A percentile compares a stretch with the other conserved stretches of the same genome.
Conservation (phyloP, 768 basidiomycete genomes). For the Botryobasidium botryosum region DNA sequence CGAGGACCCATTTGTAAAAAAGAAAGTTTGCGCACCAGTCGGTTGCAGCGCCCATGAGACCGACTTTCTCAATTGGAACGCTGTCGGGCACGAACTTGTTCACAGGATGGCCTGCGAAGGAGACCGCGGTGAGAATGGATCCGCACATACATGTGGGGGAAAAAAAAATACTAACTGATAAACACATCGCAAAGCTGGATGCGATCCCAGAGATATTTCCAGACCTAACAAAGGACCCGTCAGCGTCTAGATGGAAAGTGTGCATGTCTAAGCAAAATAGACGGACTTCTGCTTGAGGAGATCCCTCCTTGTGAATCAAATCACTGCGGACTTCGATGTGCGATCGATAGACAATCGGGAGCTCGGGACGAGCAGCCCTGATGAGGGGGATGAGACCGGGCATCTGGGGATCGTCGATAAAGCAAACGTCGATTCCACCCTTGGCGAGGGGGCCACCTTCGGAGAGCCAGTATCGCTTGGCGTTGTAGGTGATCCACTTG, state of each 20-base stretch:
- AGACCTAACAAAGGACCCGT: no score
- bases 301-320: constrained; percentile 62
- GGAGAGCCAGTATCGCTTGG: constrained; percentile 63
- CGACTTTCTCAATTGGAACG: constrained; percentile 53
- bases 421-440: constrained; percentile 73
- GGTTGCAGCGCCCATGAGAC: constrained; percentile 66
- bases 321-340: constrained; percentile 87
- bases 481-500: constrained; percentile 67
- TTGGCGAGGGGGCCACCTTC: constrained; percentile 70
- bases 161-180: constrained; percentile 38
- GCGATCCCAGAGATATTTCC: constrained; percentile 90
- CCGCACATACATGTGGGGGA: neutral
- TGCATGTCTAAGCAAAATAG: no score
- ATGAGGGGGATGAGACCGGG: constrained; percentile 88
- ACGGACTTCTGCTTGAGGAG: constrained; percentile 78
- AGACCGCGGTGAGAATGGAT: neutral
- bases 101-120: constrained; percentile 55
- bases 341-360: constrained; percentile 85
- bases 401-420: constrained; percentile 43
- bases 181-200: constrained; percentile 82
- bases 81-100: constrained; percentile 84
- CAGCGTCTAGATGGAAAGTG: no score
- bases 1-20: no score
- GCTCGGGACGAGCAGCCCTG: constrained; percentile 61
- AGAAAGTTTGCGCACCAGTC: constrained; percentile 54